These are phyloP conservation scores for Termitomyces sp. DNA, from an alignment of 768 basidiomycete species.

Conservation along the genomic window DNA sequence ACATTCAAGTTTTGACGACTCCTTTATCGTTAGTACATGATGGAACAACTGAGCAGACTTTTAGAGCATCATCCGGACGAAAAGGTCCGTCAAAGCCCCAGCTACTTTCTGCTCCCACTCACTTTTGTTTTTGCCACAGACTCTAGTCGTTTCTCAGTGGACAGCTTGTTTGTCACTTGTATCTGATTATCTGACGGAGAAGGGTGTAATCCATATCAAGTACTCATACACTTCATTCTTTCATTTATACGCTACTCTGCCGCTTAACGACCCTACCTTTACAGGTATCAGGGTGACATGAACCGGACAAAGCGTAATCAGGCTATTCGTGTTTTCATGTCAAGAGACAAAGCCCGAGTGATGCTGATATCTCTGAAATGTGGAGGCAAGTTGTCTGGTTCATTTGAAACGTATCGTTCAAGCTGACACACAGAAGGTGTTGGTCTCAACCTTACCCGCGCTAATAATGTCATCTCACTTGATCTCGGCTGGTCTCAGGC, in stretches of 20 bases:
- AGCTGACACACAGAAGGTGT: slow-evolving; percentile 24
- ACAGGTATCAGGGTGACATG: slow-evolving; percentile 61
- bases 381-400: slow-evolving; percentile 34
- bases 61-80: slow-evolving; percentile 48
- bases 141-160: slow-evolving; percentile 69
- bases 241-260: neutral
- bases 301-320: slow-evolving; percentile 42
- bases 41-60: slow-evolving; percentile 45
- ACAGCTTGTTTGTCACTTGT: slow-evolving; percentile 58
- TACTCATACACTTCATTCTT: slow-evolving; percentile 17
- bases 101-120: neutral
- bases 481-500: slow-evolving; percentile 65
- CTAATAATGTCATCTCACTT: slow-evolving; percentile 58
- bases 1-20: neutral
- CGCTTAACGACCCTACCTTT: neutral
- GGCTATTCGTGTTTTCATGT: slow-evolving; percentile 57
- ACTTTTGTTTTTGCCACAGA: slow-evolving; percentile 25
- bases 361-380: slow-evolving; percentile 65
- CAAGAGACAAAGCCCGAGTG: slow-evolving; percentile 46
- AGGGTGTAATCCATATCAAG: slow-evolving; percentile 51
- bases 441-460: slow-evolving; percentile 56
- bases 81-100: slow-evolving; percentile 36
- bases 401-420: neutral
- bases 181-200: slow-evolving; percentile 53
- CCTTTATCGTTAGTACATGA: slow-evolving; percentile 47